Evolutionary conservation across 257 asterid genomes (phyloP).

Genomic region (Jasminum sambac): DNA sequence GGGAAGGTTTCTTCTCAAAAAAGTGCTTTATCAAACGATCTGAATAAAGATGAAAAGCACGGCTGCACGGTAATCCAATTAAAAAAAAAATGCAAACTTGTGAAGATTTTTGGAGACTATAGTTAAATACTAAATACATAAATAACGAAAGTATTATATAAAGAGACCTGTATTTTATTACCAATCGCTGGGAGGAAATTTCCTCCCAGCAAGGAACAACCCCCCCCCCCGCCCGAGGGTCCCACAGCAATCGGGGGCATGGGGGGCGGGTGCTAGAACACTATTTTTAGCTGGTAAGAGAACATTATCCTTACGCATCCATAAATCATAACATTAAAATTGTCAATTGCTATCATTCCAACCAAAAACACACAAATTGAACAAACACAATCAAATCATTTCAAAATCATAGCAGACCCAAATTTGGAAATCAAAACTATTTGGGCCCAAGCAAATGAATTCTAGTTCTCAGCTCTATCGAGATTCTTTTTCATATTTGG

Average conservation of each 20-base stretch:
- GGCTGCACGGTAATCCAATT: slow-evolving; percentile 4
- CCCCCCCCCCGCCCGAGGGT: too few relatives aligned
- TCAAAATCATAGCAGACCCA: not conserved
- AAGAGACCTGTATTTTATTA: too few relatives aligned
- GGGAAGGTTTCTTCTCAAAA: too few relatives aligned
- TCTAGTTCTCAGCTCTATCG: not conserved
- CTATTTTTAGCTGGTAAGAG: too few relatives aligned
- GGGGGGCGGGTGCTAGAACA: too few relatives aligned
- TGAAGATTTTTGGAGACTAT: slow-evolving; percentile 7
- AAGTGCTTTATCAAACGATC: too few relatives aligned
- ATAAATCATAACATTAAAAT: not conserved
- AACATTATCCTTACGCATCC: too few relatives aligned
- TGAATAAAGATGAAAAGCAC: slow-evolving; percentile 8
- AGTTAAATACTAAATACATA: slow-evolving; percentile 30
- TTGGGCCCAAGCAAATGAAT: not conserved
- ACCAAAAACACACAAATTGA: slow-evolving; percentile 11
- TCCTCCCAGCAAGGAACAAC: too few relatives aligned
- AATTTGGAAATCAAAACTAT: not conserved
- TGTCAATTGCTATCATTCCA: slow-evolving; percentile 11
- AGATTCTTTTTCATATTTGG: slow-evolving; percentile 13
- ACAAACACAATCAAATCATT: not conserved
- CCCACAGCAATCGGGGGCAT: too few relatives aligned
- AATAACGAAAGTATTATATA: slow-evolving; percentile 18
- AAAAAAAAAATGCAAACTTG: slow-evolving; percentile 21
- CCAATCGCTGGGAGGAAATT: too few relatives aligned